phyloP scores from a whole-genome alignment of 192 early-diverging fungal genomes.

The Backusella circina region DNA sequence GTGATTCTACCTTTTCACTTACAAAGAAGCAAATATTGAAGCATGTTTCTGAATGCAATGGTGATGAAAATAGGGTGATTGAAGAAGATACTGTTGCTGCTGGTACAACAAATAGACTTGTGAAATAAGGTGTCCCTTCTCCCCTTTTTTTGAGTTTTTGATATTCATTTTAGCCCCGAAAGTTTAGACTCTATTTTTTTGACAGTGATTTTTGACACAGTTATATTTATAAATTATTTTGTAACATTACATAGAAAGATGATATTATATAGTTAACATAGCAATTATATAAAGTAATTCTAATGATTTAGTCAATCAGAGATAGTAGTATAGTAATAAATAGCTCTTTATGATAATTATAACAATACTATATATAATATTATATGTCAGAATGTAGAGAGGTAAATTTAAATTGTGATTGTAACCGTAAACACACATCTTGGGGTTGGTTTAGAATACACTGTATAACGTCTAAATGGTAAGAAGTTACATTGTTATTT shows the following conservation, averaged over 20 bases:
- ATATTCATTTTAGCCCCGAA: background rate
- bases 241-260: background rate
- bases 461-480: background rate
- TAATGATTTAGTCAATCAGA: background rate
- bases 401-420: background rate
- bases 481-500: background rate
- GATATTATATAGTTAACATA: background rate
- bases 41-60: conserved; percentile 13
- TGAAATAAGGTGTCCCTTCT: background rate
- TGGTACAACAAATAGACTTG: background rate
- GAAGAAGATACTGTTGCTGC: background rate
- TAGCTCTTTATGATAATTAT: background rate
- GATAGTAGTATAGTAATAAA: background rate
- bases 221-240: background rate
- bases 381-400: background rate
- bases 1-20: conserved; percentile 20
- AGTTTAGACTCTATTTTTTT: background rate
- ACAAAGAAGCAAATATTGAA: conserved; percentile 19
- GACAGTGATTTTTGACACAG: background rate
- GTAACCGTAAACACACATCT: background rate
- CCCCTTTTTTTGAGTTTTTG: background rate
- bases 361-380: background rate
- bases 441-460: background rate
- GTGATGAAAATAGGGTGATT: background rate
- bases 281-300: background rate